Base-by-base conservation (phyloP, 2,329 filamentous ascomycete genomes). In the Cercospora nicotianae region DNA sequence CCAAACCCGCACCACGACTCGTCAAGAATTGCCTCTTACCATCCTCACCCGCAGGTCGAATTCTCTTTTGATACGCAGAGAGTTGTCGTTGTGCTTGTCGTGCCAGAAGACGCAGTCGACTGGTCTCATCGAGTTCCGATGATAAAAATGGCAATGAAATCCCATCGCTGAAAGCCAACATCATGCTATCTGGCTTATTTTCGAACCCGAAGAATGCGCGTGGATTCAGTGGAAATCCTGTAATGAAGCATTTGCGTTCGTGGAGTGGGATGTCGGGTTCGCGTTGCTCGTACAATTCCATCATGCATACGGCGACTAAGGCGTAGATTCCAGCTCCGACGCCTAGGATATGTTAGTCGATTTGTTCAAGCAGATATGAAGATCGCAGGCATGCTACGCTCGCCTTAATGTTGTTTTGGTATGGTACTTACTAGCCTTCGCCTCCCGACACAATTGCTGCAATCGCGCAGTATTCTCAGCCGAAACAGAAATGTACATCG, bases 131-230 rank as follows among this genome's bases (percentile, higher is more conserved):
- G 0, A 83, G 72, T 3, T 68, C 48, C 0, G 77, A 76, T 2
- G 77, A 77, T 0, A 83, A 69, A 68, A 81, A 83, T 0, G 82
- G 82, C 67, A 84, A 77, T 0, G 80, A 72, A 57, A 84, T 80
- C 5, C 82, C 82, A 57, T 83, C 81, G 71, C 77, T 79, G 73
- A 84, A 84, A 5, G 81, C 79, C 3, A 84, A 75, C 82, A 83
- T 84, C 66, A 82, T 80, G 30, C 77, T 80, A 33, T 84, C 80
- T 0, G 81, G 75, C 1, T 77, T 74, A n/a, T 75, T 74, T 2
- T 76, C 74, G 62, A 77, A 76, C 48, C 76, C 73, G 65, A 83
- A 82, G 72, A 77, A 77, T 5, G 80, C 77, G 7, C 82, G 80
- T 0, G 82, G 82, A 65, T 83, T 83, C 16, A 84, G 75, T 0